phyloP scores from a whole-genome alignment of 2,329 filamentous ascomycete species.

The Apiospora phragmitis region DNA sequence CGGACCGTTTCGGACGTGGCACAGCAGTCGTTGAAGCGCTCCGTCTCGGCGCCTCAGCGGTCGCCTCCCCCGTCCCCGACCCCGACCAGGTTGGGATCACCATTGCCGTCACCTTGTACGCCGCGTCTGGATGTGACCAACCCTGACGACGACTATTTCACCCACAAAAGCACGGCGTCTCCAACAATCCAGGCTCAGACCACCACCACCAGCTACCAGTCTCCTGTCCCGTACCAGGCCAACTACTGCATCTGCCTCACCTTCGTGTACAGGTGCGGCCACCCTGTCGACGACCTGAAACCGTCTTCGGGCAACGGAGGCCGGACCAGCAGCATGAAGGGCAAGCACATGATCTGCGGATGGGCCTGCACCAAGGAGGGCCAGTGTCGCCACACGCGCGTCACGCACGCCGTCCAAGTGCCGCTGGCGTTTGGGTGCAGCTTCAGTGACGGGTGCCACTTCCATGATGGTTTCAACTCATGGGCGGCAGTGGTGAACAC shows the following conservation, averaged over 20 bases:
- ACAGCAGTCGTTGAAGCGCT: neutral
- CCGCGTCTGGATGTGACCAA: neutral
- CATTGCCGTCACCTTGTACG: neutral
- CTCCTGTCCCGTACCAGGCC: neutral
- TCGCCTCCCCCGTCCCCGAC: neutral
- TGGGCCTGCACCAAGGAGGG: slow-evolving; percentile 4
- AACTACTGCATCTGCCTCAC: neutral
- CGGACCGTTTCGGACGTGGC: neutral
- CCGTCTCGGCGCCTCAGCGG: neutral
- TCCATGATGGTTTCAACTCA: neutral
- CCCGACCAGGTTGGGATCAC: neutral
- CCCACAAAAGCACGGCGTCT: neutral
- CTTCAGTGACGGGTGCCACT: neutral
- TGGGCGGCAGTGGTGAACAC: neutral
- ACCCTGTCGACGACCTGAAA: neutral
- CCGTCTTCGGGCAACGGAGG: neutral
- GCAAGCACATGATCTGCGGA: slow-evolving; percentile 4
- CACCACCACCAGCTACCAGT: neutral
- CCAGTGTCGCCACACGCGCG: neutral
- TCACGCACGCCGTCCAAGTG: neutral
- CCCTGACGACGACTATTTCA: neutral
- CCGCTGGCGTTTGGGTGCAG: neutral
- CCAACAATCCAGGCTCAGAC: neutral
- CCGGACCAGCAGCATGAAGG: neutral
- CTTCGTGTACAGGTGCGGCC: slow-evolving; percentile 1